Base-by-base conservation (phyloP, 495 filamentous ascomycete genomes). In the Cladorrhinum samala region DNA sequence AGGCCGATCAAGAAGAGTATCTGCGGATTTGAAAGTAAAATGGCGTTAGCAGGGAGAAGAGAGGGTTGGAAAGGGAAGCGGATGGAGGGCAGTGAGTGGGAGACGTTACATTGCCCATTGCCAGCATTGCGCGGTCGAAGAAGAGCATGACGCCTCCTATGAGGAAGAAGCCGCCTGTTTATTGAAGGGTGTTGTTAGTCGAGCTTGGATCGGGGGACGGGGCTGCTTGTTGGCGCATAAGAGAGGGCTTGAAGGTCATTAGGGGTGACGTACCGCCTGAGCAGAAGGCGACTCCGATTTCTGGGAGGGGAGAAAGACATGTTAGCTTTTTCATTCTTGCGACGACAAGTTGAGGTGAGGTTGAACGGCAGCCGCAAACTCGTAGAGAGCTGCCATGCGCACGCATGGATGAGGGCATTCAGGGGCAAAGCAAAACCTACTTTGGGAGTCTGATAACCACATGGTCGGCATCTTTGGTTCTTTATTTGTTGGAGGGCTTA, bases 1-100 rank as follows among this genome's bases (percentile, higher is more conserved):
- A 98, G 79, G 68, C 93, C 93, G 77, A 95, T 83, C 36, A 98
- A 83, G 77, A 98, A 96, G 72, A 98, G 89, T 72, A 98, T 94
- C 86, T 91, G 55, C 33, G 18, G 17, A 7, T 37, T 37, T 37
- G 7, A 14, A 14, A n/a, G n/a, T n/a, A n/a, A n/a, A n/a, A n/a
- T n/a, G 30, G 30, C 30, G 39, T 4, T 6, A 41, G 39, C 5
- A 5, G 7, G 20, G 2, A 43, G 9, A 43, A 43, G 42, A n/a
- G 23, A 46, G 7, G 19, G 13, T 19, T 9, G 43, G 7, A 11
- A 43, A 20, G 2, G 16, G 30, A 23, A 9, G 25, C 4, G 43
- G 39, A 19, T 13, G 55, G 21, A 17, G 36, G 42, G 7, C 24
- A 47, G 43, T 20, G 46, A 30, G 52, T 40, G 36, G 58, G 83